Conservation (phyloP, 805 yeast genomes). For the Wickerhamiella vanderwaltii region DNA sequence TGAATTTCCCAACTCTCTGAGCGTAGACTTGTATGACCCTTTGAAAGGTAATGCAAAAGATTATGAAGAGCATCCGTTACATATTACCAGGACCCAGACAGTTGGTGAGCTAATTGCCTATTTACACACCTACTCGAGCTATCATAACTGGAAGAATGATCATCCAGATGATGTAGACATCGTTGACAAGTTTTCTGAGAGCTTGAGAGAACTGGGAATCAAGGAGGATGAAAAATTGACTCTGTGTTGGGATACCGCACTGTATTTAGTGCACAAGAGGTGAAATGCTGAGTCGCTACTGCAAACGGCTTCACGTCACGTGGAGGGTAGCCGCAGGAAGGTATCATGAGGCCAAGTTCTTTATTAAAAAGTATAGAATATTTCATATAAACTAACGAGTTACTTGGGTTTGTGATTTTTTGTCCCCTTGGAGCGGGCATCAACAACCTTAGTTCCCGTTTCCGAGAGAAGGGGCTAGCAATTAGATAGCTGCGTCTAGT, state of each 20-base stretch:
- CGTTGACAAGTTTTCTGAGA: constrained; percentile 19
- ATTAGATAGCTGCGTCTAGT: too few species aligned
- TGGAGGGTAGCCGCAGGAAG: too few species aligned
- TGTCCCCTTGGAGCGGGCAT: too few species aligned
- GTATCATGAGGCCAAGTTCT: too few species aligned
- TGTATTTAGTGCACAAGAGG: too few species aligned
- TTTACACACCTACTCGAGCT: constrained; percentile 56
- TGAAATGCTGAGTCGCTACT: too few species aligned
- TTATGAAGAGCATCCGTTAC: constrained; percentile 17
- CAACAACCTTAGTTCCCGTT: too few species aligned
- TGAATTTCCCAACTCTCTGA: constrained; percentile 33
- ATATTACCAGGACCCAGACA: constrained; percentile 22
- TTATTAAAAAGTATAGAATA: too few species aligned
- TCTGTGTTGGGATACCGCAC: constrained; percentile 39
- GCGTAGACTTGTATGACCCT: constrained; percentile 23
- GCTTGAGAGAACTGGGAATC: constrained; percentile 38
- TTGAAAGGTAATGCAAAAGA: constrained; percentile 1
- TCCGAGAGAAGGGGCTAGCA: too few species aligned
- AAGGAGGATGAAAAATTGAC: constrained; percentile 34
- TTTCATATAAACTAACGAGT: too few species aligned
- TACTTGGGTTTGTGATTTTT: too few species aligned
- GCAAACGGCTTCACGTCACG: too few species aligned
- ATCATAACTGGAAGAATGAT: constrained; percentile 45
- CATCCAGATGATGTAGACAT: constrained; percentile 33
- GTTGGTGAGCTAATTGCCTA: constrained; percentile 41